Percentiles rank a stretch among this genome's conserved stretches.
phyloP scores from a whole-genome alignment of 1,139 yeast species.

The Arxiozyma bovina region DNA sequence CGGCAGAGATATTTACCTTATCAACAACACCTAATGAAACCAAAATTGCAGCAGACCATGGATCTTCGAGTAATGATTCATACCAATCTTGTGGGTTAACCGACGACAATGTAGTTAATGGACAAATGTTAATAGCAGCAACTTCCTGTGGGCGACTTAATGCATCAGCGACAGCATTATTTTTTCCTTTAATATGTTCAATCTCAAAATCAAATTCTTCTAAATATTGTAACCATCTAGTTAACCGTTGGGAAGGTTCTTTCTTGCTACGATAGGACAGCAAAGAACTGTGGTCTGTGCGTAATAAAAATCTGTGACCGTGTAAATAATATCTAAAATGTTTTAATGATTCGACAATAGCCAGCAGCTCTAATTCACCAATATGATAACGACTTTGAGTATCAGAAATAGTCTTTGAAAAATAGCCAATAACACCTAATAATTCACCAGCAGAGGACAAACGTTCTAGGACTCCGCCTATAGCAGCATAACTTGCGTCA shows the following conservation, averaged over 20 bases:
- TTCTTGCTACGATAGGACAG: constrained; percentile 7
- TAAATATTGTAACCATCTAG: constrained; percentile 11
- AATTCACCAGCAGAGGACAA: constrained; percentile 4
- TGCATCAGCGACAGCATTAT: constrained; percentile 13
- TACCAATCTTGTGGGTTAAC: too few relatives aligned
- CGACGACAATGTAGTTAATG: background rate
- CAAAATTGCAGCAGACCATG: constrained; percentile 1
- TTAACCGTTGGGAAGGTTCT: constrained; percentile 10
- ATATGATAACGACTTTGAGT: constrained; percentile 11
- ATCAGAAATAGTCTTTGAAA: constrained; percentile 9
- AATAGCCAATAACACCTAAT: constrained; percentile 13
- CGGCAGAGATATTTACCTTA: background rate
- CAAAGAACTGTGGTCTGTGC: constrained; percentile 12
- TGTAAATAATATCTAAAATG: constrained; percentile 11
- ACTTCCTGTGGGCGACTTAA: constrained; percentile 5
- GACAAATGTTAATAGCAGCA: background rate
- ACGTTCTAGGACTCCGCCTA: constrained; percentile 17
- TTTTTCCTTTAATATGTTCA: constrained; percentile 7
- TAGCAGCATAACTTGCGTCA: constrained; percentile 12
- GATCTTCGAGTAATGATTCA: background rate
- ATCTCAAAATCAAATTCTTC: constrained; percentile 11
- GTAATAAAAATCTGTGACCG: constrained; percentile 8
- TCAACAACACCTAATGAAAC: background rate
- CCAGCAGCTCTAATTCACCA: constrained; percentile 12
- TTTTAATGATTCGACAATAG: constrained; percentile 10